Evolutionary conservation across 805 yeast genomes (phyloP), one percentile per base, ranked within the genome.

Genomic region (Ogataea nakhonphanomensis): DNA sequence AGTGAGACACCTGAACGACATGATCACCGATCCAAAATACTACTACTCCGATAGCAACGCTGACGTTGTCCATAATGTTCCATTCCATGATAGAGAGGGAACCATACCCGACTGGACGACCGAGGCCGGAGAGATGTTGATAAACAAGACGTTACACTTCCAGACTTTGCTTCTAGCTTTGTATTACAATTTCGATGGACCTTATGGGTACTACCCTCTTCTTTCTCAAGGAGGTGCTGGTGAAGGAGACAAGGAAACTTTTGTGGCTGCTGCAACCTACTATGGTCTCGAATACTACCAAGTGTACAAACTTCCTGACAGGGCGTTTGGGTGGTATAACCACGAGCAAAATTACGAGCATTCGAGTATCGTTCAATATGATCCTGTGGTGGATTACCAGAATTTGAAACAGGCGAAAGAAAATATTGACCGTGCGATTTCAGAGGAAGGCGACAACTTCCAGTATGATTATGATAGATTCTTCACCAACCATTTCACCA

Each of bases 201-300:
- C 81, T 24, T 61, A 70, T 7, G 66, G 72, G 41, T 81, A 71
- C 56, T 81, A 79, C 54, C 78, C 78, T 2, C 62, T 81, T 33
- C 63, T 81, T 29, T 67, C 82, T 3, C 79, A 78, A 57, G 81
- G 83, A 21, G 69, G 70, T 30, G 72, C 70, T 5, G 90, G 90
- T n/a, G 86, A 80, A 60, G 89, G 89, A 39, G 89, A 83, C 55
- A 83, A 83, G 55, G 89, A 82, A 48, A 82, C 90, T 0, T 79
- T 80, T 44, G 66, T 81, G 42, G 86, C 89, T 0, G 84, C 89
- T 2, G 84, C 89, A 7, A 68, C 71, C 32, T 72, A 73, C 13
- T 65, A 72, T 37, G 62, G 65, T 3, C 57, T 70, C 35, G 69
- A 71, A 2, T 79, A 70, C 49, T 79, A 79, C 51, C 84, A 79